Base-by-base conservation (phyloP, 306 rosid species). In the Vigna trinervia region DNA sequence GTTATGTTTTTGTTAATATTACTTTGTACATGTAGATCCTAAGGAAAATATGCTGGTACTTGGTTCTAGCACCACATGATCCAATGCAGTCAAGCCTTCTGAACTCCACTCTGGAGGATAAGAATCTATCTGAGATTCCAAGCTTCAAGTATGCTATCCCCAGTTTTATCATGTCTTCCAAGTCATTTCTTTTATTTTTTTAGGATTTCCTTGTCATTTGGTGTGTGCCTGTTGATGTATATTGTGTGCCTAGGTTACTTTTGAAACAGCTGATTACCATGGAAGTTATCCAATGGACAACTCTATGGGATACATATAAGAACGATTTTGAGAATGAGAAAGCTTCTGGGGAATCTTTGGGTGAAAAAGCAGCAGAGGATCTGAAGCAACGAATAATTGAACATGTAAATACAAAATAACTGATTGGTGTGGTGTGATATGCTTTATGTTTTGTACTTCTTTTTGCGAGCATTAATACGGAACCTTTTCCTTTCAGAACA, bases 21-120 rank as follows among this genome's bases (percentile, higher is more conserved):
- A 22, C 32, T 23, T 75, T 75, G 28, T 36, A 19, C 56, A 4
- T 71, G 65, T 61, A 94, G 97, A 84, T 94, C 76, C 84, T 91
- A 86, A 85, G 97, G 90, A 94, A 89, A 86, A 90, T 94, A 79
- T 90, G 96, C 68, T 91, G 97, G 98, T 88, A 84, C 88, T 86
- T 94, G 83, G 92, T 91, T 81, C 88, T 94, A 52, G 51, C 97
- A 2, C 98, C 96, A 38, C 88, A 91, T 32, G 94, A 89, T 74
- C 94, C 98, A 19, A 90, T 94, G 96, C 98, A 94, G 74, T 94
- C 98, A 7, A 94, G 96, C 85, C 98, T 94, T 79, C 91, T 94
- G 30, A 90, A 94, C 81, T 90, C 98, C 75, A 91, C 90, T 48
- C 82, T 91, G 90, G 98, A 91, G 83, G 98, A 91, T 76, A 93